phyloP scores from a whole-genome alignment of 139 green algal species.

The Pleodorina starrii region DNA sequence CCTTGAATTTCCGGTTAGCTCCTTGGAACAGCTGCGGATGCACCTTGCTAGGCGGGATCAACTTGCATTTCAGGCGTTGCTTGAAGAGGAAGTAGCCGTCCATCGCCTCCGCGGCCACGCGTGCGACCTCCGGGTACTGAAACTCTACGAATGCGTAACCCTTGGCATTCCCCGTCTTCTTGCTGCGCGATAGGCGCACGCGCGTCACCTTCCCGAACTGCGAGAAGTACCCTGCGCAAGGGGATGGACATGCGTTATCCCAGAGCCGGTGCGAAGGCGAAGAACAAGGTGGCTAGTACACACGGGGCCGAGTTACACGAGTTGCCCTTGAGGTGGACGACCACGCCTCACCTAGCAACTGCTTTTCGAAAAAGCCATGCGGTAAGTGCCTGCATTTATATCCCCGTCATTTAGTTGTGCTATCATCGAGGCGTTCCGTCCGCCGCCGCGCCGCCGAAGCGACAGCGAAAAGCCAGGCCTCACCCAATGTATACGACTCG shows the following conservation, averaged over 20 bases:
- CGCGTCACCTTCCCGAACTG: conserved; percentile 81
- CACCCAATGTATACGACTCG: conserved; percentile 33
- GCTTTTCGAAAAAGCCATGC: conserved; percentile 93
- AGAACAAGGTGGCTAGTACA: not conserved
- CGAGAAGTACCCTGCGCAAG: conserved; percentile 76
- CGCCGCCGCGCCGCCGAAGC: conserved; percentile 16
- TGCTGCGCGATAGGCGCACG: conserved; percentile 77
- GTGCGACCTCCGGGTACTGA: conserved; percentile 82
- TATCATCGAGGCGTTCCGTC: not conserved
- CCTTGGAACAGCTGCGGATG: conserved; percentile 87
- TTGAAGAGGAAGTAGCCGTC: conserved; percentile 94
- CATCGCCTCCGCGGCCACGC: conserved; percentile 90
- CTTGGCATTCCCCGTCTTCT: conserved; percentile 71
- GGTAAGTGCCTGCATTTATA: conserved; percentile 82
- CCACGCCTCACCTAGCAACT: conserved; percentile 82
- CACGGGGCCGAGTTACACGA: no score
- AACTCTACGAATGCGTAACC: conserved; percentile 87
- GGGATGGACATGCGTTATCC: not conserved
- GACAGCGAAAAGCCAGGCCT: not conserved
- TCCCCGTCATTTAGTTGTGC: not conserved
- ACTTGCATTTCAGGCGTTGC: conserved; percentile 63
- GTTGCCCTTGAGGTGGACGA: no score
- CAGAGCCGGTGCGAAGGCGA: not conserved
- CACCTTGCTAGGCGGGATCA: conserved; percentile 56
- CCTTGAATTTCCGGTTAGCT: conserved; percentile 74